Conservation (phyloP, 148 eudicot species). For the Spergularia marina region DNA sequence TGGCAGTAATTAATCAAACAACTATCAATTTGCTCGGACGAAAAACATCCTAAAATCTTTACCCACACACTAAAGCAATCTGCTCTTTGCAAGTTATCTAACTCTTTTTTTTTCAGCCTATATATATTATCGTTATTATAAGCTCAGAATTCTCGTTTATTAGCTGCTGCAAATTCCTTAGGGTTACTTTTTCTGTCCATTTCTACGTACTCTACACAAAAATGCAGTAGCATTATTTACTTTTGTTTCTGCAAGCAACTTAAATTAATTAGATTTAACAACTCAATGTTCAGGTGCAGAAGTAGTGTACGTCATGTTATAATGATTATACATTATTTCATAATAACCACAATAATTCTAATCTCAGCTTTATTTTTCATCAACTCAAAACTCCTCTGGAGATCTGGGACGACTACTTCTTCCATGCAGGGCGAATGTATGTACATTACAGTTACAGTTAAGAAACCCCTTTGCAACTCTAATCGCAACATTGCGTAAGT, state of each 20-base stretch:
- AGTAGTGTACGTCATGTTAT: conserved; percentile 3
- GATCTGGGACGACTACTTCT: neutral
- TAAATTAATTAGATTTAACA: neutral
- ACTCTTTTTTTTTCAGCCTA: neutral
- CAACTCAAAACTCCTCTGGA: conserved; percentile 19
- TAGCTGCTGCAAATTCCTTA: neutral
- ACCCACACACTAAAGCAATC: conserved; percentile 30
- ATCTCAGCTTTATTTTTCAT: conserved; percentile 15
- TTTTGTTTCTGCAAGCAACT: neutral
- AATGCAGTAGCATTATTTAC: too few species aligned
- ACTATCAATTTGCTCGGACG: neutral
- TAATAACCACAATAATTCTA: neutral
- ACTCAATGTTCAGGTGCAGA: neutral
- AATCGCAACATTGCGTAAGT: too few species aligned
- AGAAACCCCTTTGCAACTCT: too few species aligned
- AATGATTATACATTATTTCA: conserved; percentile 15
- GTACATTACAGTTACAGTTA: too few species aligned
- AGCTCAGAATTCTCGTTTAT: too few species aligned
- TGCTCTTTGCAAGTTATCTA: conserved; percentile 26
- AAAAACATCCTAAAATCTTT: conserved; percentile 5
- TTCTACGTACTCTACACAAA: neutral
- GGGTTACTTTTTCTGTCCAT: neutral
- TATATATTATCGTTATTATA: neutral
- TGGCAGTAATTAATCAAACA: conserved; percentile 20
- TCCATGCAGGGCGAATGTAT: too few species aligned